Evolutionary conservation across 768 basidiomycete species (phyloP).

Genomic region (Termitomyces sp.): DNA sequence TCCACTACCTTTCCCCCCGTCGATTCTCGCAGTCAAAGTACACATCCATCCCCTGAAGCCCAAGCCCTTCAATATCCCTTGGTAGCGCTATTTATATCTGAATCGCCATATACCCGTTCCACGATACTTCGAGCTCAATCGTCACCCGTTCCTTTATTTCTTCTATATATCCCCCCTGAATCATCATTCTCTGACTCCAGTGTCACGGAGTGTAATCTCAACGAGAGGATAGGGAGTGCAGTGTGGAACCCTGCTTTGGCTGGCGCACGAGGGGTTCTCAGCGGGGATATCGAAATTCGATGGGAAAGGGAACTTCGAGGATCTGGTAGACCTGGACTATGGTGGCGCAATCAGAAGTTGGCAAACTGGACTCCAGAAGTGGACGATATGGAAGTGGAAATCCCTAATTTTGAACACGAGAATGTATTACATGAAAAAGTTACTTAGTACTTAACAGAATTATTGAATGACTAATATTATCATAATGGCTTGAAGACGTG

Average conservation of each 20-base stretch:
- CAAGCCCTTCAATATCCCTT: conserved; percentile 24
- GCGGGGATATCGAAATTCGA: conserved; percentile 55
- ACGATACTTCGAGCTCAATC: conserved; percentile 66
- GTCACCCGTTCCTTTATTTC: conserved; percentile 72
- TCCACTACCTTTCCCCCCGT: not conserved
- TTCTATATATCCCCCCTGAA: conserved; percentile 66
- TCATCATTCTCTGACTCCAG: conserved; percentile 4
- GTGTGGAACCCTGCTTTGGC: conserved; percentile 68
- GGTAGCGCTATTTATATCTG: conserved; percentile 76
- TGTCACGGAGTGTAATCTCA: conserved; percentile 2
- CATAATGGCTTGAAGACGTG: not conserved
- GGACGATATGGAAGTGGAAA: conserved; percentile 9
- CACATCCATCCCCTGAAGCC: not conserved
- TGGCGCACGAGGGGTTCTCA: conserved; percentile 46
- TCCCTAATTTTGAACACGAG: not conserved
- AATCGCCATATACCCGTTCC: conserved; percentile 71
- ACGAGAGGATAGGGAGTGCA: conserved; percentile 36
- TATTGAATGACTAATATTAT: not conserved
- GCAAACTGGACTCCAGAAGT: conserved; percentile 27
- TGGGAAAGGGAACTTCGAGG: conserved; percentile 47
- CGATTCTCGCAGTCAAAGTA: not conserved
- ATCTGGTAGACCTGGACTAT: conserved; percentile 36
- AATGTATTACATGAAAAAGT: conserved; percentile 7
- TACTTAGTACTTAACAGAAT: conserved; percentile 1
- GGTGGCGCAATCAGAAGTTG: conserved; percentile 34